A percentile compares a stretch with the other conserved stretches of the same genome.
Evolutionary conservation across 2,329 filamentous ascomycete genomes (phyloP).

Genomic region (Hirsutella rhossiliensis): DNA sequence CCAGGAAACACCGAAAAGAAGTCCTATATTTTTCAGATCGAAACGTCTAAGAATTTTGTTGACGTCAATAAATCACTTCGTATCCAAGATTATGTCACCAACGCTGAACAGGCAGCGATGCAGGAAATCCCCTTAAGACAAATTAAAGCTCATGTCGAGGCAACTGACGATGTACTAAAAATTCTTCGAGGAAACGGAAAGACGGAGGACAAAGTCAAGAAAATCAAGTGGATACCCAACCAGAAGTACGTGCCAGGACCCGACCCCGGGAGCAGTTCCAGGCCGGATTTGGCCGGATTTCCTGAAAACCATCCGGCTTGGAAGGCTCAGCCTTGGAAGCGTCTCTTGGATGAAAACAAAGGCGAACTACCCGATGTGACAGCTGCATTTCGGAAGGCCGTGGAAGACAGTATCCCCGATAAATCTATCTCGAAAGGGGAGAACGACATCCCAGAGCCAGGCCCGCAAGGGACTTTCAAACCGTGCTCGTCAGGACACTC

Average conservation of each 20-base stretch:
- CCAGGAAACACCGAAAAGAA: no score
- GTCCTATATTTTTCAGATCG: neutral
- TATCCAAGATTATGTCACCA: neutral
- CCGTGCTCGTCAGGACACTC: no score
- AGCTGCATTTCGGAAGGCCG: no score
- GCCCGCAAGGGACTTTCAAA: no score
- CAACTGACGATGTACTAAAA: neutral
- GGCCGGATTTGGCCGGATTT: neutral
- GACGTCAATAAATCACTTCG: neutral
- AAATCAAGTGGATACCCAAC: neutral
- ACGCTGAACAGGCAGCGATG: neutral
- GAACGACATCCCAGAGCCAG: no score
- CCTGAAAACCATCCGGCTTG: neutral
- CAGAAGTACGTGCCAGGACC: neutral
- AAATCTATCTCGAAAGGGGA: no score
- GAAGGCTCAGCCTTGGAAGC: neutral
- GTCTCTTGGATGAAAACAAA: no score
- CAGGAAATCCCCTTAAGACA: neutral
- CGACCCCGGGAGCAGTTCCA: neutral
- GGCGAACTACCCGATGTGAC: no score
- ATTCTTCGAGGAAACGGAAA: neutral
- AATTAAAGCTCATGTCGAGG: neutral
- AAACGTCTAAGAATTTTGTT: neutral
- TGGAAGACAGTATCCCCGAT: no score
- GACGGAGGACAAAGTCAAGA: neutral